Base-by-base conservation (phyloP, 148 eudicot genomes). In the Fagopyrum homotropicum region DNA sequence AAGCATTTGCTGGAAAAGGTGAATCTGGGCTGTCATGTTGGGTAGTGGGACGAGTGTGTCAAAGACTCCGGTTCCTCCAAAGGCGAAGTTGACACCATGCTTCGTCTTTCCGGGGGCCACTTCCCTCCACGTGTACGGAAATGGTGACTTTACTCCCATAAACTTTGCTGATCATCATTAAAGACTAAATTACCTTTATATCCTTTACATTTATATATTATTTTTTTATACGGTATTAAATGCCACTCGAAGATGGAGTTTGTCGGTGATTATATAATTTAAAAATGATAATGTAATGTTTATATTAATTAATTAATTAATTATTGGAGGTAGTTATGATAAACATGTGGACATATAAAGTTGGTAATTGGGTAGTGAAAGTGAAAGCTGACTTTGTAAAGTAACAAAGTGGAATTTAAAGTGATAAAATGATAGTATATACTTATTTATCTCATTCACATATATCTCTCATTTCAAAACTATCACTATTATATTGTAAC, bases 61-160 rank as follows among this genome's bases (percentile, higher is more conserved):
- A 40, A 82, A 80, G 9, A 82, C 85, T 26, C 85, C 85, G 44
- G 85, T 82, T 45, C 85, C 85, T 74, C 85, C 85, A 44, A 73
- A 71, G 9, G 85, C 85, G 43, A 82, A 82, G 40, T 82, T 82
- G 52, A 82, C 72, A 9, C 82, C 85, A 1, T 48, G 26, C 12
- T 26, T 46, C 35, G 47, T 9, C 54, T 54, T 50, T 43, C 59
- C 44, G 30, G 59, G 26, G 10, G 78, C 80, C 22, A 5, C 19
- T 45, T 82, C 72, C 50, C 82, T 80, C 76, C 73, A 52, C 63
- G 70, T 29, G 69, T 82, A 80, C 12, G 85, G 74, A 45, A 72
- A 9, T 26, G 85, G 85, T 4, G 85, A 70, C 55, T 54, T 73
- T 10, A 77, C 51, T 3, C 76, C 64, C 54, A 82, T 19, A 75